Evolutionary conservation across 305 asterid genomes (phyloP).

Genomic region (Fraxinus ornus): DNA sequence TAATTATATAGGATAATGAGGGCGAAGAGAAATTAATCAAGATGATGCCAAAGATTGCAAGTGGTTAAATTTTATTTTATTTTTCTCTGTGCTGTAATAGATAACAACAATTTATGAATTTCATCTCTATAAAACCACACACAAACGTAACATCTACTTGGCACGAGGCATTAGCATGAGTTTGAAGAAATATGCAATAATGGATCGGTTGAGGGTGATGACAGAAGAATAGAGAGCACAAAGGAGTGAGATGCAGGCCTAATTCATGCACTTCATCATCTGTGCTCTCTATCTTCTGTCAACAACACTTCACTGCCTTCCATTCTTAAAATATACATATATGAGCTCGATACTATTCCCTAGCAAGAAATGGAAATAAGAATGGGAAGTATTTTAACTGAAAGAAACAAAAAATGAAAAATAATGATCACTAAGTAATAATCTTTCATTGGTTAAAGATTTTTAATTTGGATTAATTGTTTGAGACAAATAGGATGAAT

Average conservation of each 20-base stretch:
- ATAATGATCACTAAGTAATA: not conserved
- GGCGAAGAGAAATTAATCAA: not conserved
- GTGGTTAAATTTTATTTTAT: not conserved
- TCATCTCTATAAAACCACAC: not conserved
- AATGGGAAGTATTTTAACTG: not conserved
- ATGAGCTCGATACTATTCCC: not conserved
- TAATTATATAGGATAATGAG: not conserved
- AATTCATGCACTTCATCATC: constrained; percentile 41
- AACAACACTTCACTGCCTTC: constrained; percentile 25
- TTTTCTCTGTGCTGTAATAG: not conserved
- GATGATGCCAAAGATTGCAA: not conserved
- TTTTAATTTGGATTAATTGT: not conserved
- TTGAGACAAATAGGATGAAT: not conserved
- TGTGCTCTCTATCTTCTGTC: constrained; percentile 69
- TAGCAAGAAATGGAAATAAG: not conserved
- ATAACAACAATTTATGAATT: not conserved
- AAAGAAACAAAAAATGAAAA: not conserved
- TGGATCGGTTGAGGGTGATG: constrained; percentile 40
- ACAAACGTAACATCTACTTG: not conserved
- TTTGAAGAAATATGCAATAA: not conserved
- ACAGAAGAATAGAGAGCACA: constrained; percentile 56
- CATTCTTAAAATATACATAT: not conserved
- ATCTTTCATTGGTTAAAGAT: not conserved
- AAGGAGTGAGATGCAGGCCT: constrained; percentile 25
- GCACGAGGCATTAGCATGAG: not conserved